A percentile compares a stretch with the other conserved stretches of the same genome.
Evolutionary conservation across 495 filamentous ascomycete species (phyloP).

Genomic region (Lepidopterella palustris): DNA sequence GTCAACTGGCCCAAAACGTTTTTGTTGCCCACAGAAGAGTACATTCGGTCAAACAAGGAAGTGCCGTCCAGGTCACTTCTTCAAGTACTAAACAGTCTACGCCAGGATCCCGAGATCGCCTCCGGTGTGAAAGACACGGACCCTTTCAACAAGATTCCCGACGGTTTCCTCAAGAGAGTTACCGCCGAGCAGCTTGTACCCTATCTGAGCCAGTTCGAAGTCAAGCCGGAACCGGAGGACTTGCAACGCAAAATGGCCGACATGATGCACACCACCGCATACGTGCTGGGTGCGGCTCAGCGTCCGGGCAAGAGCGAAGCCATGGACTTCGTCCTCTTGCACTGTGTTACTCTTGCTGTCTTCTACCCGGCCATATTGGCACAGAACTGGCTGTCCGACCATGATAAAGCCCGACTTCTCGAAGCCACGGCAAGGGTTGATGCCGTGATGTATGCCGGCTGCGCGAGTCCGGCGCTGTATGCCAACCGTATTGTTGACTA

Average conservation of each 20-base stretch:
- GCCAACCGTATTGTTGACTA: slow-evolving; percentile 51
- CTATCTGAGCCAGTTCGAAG: neutral
- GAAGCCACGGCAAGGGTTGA: slow-evolving; percentile 70
- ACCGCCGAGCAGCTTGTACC: neutral
- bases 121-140: neutral
- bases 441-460: slow-evolving; percentile 57
- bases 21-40: slow-evolving; percentile 4
- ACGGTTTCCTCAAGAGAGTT: neutral
- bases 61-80: neutral
- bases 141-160: slow-evolving; percentile 1
- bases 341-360: slow-evolving; percentile 54
- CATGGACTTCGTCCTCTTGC: slow-evolving; percentile 78
- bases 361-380: slow-evolving; percentile 52
- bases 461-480: slow-evolving; percentile 47
- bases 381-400: slow-evolving; percentile 36
- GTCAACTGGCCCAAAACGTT: neutral
- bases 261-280: slow-evolving; percentile 61
- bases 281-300: slow-evolving; percentile 55
- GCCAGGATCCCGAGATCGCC: neutral
- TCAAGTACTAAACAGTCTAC: neutral
- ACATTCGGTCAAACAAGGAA: neutral
- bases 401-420: slow-evolving; percentile 56
- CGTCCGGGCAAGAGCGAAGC: slow-evolving; percentile 55
- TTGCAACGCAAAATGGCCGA: slow-evolving; percentile 35
- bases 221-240: neutral